Evolutionary conservation across 805 yeast species (phyloP).

Genomic region (Metschnikowia corniflorae): DNA sequence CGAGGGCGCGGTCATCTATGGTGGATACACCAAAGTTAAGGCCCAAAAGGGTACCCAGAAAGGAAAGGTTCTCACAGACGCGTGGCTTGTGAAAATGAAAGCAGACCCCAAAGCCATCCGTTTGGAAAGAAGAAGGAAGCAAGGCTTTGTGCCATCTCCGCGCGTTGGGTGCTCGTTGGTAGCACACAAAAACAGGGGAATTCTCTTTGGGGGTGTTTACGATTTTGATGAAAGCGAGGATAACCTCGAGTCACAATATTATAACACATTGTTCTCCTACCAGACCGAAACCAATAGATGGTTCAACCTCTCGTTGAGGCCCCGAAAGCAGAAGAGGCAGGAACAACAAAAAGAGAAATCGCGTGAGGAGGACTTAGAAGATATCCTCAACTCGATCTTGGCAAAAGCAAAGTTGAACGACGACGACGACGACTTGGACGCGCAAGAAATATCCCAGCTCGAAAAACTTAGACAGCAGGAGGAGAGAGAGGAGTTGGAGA

Average conservation of each 20-base stretch:
- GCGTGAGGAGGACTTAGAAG: conserved; percentile 80
- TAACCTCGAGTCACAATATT: conserved; percentile 77
- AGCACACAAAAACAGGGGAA: conserved; percentile 85
- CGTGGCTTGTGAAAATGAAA: conserved; percentile 87
- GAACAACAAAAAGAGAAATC: conserved; percentile 42
- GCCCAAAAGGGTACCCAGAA: conserved; percentile 84
- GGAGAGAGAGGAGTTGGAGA: conserved; percentile 41
- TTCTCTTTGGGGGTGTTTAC: conserved; percentile 92
- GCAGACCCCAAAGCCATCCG: conserved; percentile 69
- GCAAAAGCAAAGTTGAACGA: conserved; percentile 70
- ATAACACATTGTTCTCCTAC: conserved; percentile 74
- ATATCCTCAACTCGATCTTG: conserved; percentile 67
- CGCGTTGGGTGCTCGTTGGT: conserved; percentile 94
- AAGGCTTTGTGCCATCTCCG: conserved; percentile 87
- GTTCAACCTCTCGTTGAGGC: conserved; percentile 67
- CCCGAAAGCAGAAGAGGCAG: conserved; percentile 51
- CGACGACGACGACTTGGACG: conserved; percentile 45
- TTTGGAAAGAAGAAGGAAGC: conserved; percentile 88
- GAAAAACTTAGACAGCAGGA: conserved; percentile 34
- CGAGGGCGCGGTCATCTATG: conserved; percentile 84
- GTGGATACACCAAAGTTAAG: conserved; percentile 92
- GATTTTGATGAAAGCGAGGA: conserved; percentile 96
- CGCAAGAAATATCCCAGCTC: conserved; percentile 32
- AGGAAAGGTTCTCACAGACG: conserved; percentile 83
- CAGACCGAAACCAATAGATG: conserved; percentile 86